Evolutionary conservation across 176 grass and related monocot species (phyloP).

Genomic region (sorghum (Sorghum bicolor)): Sorghum_bicolor_NCBIv3 NC_012879.2:3182001-3182500

Average conservation of each 20-base stretch:
- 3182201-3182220: constrained; percentile 47
- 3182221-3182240: constrained; percentile 7
- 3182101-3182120: constrained; percentile 3
- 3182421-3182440: constrained; percentile 56
- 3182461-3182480: constrained; percentile 43
- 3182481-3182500: constrained; percentile 20
- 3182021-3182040: constrained; percentile 16
- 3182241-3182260: background rate
- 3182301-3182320: constrained; percentile 13
- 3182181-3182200: constrained; percentile 27
- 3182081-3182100: background rate
- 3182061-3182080: constrained; percentile 1
- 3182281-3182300: background rate
- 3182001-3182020: background rate
- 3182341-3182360: constrained; percentile 49
- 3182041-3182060: background rate
- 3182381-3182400: constrained; percentile 50
- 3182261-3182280: constrained; percentile 4
- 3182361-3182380: constrained; percentile 33
- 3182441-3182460: constrained; percentile 41
- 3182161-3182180: constrained; percentile 38
- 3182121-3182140: background rate
- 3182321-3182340: constrained; percentile 32
- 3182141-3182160: constrained; percentile 37
- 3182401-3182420: constrained; percentile 50